A percentile compares a stretch with the other conserved stretches of the same genome.
Conservation (phyloP, 2,329 filamentous ascomycete species). For the Dactylellina leptospora region DNA sequence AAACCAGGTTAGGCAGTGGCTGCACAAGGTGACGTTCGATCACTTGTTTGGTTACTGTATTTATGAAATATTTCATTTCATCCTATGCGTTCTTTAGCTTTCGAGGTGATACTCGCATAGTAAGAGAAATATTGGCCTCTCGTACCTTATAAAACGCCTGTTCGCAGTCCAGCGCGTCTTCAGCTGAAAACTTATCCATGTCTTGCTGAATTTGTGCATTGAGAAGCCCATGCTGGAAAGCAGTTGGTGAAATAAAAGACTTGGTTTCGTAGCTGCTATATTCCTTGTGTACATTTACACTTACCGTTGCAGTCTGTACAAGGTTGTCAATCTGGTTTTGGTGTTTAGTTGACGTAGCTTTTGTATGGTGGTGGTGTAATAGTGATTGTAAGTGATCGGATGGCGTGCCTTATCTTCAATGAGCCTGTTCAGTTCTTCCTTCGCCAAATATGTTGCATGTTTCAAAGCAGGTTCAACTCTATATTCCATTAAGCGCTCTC, state of each 20-base stretch:
- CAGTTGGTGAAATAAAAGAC: background rate
- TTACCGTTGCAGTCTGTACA: background rate
- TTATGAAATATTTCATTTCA: constrained; percentile 25
- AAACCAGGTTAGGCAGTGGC: background rate
- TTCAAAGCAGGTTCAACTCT: constrained; percentile 6
- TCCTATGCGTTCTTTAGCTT: background rate
- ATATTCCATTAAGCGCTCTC: constrained; percentile 34
- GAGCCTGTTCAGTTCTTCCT: constrained; percentile 10
- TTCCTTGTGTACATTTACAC: background rate
- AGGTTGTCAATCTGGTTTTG: background rate
- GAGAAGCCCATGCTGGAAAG: background rate
- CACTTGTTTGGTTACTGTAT: constrained; percentile 8
- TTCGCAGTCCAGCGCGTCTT: constrained; percentile 11
- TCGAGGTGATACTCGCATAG: background rate
- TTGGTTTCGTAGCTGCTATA: background rate
- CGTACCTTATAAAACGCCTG: constrained; percentile 7
- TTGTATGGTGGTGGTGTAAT: constrained; percentile 14
- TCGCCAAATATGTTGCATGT: background rate
- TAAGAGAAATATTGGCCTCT: background rate
- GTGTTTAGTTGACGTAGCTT: constrained; percentile 10
- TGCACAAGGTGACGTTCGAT: constrained; percentile 4
- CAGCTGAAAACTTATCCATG: constrained; percentile 11
- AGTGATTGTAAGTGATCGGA: constrained; percentile 20
- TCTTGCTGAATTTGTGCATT: background rate
- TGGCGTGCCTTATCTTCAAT: background rate